phyloP scores from a whole-genome alignment of 2,329 filamentous ascomycete species.

The Leptographium flavum region DNA sequence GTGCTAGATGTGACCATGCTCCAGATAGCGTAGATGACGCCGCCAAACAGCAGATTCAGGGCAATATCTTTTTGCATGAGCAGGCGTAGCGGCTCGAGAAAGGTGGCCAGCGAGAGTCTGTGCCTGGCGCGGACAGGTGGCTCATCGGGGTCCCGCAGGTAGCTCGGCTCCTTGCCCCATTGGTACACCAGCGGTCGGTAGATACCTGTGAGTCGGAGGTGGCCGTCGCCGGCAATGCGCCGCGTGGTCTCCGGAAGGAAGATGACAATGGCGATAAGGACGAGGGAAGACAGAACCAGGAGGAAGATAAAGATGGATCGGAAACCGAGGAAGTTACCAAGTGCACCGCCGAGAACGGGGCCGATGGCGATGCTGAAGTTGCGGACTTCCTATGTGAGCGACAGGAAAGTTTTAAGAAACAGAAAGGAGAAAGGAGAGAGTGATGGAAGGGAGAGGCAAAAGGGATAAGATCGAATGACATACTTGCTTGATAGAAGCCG shows the following conservation, averaged over 20 bases:
- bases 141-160: neutral
- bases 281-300: neutral
- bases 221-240: neutral
- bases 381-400: too few species aligned
- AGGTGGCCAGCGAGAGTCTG: neutral
- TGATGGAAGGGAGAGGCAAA: too few species aligned
- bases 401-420: too few species aligned
- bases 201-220: neutral
- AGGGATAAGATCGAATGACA: too few species aligned
- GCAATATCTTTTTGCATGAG: conserved; percentile 1
- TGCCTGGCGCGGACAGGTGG: neutral
- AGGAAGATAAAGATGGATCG: conserved; percentile 2
- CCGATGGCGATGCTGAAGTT: conserved; percentile 3
- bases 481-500: conserved; percentile 3
- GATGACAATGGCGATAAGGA: neutral
- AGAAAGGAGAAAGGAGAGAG: too few species aligned
- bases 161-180: neutral
- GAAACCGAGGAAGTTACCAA: neutral
- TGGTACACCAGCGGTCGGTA: conserved; percentile 1
- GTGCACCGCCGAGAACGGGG: neutral
- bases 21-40: conserved; percentile 1
- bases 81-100: neutral
- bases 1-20: conserved; percentile 4
- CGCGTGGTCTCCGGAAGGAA: conserved; percentile 2
- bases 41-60: conserved; percentile 1